Evolutionary conservation across 2,329 filamentous ascomycete species (phyloP), one percentile per base, ranked within the genome.

Genomic region (Pseudogymnoascus verrucosus): DNA sequence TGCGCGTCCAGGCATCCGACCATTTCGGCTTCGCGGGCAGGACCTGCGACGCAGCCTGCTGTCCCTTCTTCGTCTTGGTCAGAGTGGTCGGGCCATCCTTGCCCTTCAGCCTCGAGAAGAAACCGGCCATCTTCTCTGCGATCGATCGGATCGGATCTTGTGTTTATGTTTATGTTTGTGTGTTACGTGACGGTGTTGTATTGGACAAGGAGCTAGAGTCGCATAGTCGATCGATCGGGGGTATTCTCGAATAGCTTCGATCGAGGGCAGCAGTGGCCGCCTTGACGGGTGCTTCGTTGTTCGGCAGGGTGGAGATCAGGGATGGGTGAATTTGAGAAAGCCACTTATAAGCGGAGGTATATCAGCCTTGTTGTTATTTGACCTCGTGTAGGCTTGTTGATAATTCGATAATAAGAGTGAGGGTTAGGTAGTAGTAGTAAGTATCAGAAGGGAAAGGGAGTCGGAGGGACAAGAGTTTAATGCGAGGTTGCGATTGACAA

Each of bases 1-100:
- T 90, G 72, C 93, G 89, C 67, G 86, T 83, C 85, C 92, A 99
- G 67, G 91, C 89, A 75, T 97, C 90, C 66, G 91, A 89, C 89
- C 91, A 97, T 76, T 83, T 84, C 63, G 89, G 90, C 77, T 92
- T 91, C 66, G 81, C 77, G 39, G 87, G 84, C 26, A 80, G 77
- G 67, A 82, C 78, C 65, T 84, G 76, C 62, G 81, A 76, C 67
- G 82, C 77, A 67, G 80, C 76, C 66, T 81, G 79, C 63, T 79
- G 77, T 68, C 81, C 84, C 78, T 92, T 93, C 77, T 89, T 90
- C 65, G 78, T 77, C 75, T 85, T 87, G 66, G 73, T 66, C 16
- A 69, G 72, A 69, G 82, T 82, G 64, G 78, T 75, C 69, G 79
- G 77, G 73, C 82, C 82, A 78, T 95, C 90, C 78, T 88, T 92